These are phyloP conservation scores for Vaccinium macrocarpon DNA, from an alignment of 148 eudicot species.

Conservation along the genomic window DNA sequence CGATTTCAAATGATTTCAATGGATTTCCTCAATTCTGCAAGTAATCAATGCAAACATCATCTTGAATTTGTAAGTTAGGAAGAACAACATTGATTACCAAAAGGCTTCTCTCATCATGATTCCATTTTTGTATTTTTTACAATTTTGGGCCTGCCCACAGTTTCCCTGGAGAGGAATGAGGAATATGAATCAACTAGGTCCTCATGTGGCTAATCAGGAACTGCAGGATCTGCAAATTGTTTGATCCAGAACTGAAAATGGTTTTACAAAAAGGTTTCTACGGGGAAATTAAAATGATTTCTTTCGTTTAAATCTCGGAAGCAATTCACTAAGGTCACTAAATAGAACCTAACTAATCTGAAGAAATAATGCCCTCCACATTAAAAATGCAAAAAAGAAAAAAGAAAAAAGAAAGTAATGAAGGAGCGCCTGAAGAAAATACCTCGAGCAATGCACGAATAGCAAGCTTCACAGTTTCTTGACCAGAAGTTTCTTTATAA, in stretches of 20 bases:
- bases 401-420: background rate
- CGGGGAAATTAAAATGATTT: background rate
- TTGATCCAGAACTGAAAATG: background rate
- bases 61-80: background rate
- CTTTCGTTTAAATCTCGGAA: background rate
- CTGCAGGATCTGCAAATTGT: background rate
- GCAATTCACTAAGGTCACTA: background rate
- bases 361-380: background rate
- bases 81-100: background rate
- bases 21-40: background rate
- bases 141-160: background rate
- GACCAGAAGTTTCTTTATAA: constrained; percentile 93
- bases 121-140: background rate
- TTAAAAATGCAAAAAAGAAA: background rate
- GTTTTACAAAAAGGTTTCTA: background rate
- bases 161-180: background rate
- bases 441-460: constrained; percentile 96
- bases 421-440: constrained; percentile 16
- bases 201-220: background rate
- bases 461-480: constrained; percentile 87
- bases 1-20: background rate
- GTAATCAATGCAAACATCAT: background rate
- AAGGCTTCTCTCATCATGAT: background rate
- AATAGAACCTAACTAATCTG: background rate
- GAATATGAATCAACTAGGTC: background rate